Conservation (phyloP, 2,329 filamentous ascomycete genomes). For the Diaporthe sp. region DNA sequence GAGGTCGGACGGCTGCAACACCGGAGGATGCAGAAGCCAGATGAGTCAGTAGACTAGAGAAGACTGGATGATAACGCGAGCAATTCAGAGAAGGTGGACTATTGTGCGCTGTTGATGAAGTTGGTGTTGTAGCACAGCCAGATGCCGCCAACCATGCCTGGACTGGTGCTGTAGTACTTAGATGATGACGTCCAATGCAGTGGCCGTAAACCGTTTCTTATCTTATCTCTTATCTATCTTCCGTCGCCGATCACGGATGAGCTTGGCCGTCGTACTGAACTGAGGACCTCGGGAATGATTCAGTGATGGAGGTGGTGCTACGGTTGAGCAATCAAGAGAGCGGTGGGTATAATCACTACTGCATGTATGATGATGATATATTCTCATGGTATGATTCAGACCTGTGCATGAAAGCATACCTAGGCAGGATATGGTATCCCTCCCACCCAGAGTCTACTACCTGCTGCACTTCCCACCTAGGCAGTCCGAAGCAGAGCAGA, state of each 20-base stretch:
- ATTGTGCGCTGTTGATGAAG: background rate
- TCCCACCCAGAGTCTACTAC: background rate
- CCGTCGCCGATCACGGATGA: conserved; percentile 3
- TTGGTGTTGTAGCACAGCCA: background rate
- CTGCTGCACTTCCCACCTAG: background rate
- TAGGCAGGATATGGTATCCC: background rate
- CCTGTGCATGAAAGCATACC: conserved; percentile 10
- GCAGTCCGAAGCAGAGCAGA: background rate
- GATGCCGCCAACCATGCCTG: background rate
- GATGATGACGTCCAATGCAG: conserved; percentile 23
- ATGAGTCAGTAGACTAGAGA: conserved; percentile 4
- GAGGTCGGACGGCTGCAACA: background rate
- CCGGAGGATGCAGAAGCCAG: background rate
- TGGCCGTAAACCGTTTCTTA: conserved; percentile 29
- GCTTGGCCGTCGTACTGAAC: background rate
- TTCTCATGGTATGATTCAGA: conserved; percentile 23
- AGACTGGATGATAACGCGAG: background rate
- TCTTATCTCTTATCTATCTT: conserved; percentile 36
- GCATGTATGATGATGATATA: conserved; percentile 10
- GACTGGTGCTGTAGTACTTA: conserved; percentile 12
- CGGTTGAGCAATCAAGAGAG: background rate
- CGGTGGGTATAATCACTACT: background rate
- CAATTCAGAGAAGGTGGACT: background rate
- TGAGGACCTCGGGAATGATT: conserved; percentile 1
- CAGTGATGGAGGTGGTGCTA: background rate